Evolutionary conservation across 176 grass and related monocot species (phyloP).

Genomic region (Rhynchospora tenuis): DNA sequence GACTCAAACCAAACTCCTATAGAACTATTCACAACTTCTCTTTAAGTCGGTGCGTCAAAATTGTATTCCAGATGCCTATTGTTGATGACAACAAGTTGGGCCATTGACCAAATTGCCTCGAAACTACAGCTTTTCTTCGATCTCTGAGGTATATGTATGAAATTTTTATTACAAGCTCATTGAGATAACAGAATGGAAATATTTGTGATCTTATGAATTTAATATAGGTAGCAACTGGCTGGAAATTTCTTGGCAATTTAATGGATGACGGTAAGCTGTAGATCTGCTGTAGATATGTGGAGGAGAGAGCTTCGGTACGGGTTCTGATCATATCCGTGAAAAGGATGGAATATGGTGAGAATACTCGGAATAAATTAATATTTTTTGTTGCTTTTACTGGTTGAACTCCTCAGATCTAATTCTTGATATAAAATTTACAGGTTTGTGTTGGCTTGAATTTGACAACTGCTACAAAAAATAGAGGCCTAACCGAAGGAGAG

Average conservation of each 20-base stretch:
- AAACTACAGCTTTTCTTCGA: conserved; percentile 75
- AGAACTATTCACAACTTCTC: too few relatives aligned
- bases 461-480: too few relatives aligned
- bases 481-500: too few relatives aligned
- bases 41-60: neutral
- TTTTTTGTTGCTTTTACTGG: too few relatives aligned
- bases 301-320: conserved; percentile 82
- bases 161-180: neutral
- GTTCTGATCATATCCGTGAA: conserved; percentile 82
- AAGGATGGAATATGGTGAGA: conserved; percentile 87
- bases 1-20: neutral
- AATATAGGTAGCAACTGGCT: conserved; percentile 72
- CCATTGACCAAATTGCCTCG: conserved; percentile 59
- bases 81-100: conserved; percentile 83
- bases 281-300: conserved; percentile 68
- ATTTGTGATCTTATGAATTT: neutral
- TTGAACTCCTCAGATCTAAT: too few relatives aligned
- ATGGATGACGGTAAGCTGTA: conserved; percentile 81
- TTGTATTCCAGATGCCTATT: conserved; percentile 49
- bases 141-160: conserved; percentile 53
- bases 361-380: neutral
- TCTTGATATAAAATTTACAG: conserved; percentile 16
- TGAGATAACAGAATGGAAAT: too few relatives aligned
- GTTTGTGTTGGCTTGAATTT: conserved; percentile 30
- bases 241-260: conserved; percentile 82